These are phyloP conservation scores for Aphanomyces invadans DNA, from an alignment of 352 stramenopile genomes.

Conservation along the genomic window DNA sequence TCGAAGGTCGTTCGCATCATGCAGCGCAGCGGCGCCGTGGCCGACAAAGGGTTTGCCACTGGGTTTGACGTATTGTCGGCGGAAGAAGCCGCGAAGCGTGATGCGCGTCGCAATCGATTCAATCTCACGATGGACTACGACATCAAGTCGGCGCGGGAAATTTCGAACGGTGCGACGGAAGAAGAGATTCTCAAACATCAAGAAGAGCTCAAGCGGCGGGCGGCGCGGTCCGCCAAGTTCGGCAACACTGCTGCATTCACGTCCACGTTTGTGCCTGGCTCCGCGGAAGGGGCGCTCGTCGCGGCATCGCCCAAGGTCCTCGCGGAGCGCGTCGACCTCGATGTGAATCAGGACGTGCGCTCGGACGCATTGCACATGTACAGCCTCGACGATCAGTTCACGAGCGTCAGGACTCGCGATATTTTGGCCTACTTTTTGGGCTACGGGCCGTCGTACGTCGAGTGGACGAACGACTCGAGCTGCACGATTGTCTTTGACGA, in stretches of 20 bases:
- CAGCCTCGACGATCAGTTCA: constrained; percentile 68
- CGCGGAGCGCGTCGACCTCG: constrained; percentile 54
- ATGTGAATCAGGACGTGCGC: constrained; percentile 35
- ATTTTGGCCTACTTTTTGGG: constrained; percentile 69
- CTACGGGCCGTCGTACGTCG: constrained; percentile 76
- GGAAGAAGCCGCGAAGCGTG: constrained; percentile 55
- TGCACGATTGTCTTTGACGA: constrained; percentile 81
- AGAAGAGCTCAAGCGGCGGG: constrained; percentile 50
- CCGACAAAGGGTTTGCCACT: constrained; percentile 49
- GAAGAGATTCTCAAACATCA: constrained; percentile 60
- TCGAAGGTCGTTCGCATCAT: constrained; percentile 64
- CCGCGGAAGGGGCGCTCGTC: constrained; percentile 31
- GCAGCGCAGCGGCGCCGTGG: constrained; percentile 56
- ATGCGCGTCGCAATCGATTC: constrained; percentile 74
- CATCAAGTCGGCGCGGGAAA: constrained; percentile 45
- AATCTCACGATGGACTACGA: constrained; percentile 59
- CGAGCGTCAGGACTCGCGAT: constrained; percentile 71
- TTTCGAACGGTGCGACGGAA: constrained; percentile 59
- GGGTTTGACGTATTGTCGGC: constrained; percentile 48
- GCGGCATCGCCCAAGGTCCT: constrained; percentile 48
- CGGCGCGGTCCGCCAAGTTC: constrained; percentile 65
- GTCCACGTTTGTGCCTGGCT: no score
- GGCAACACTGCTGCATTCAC: constrained; percentile 36
- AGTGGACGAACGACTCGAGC: constrained; percentile 83
- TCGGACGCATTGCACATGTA: constrained; percentile 80